Evolutionary conservation across 2,329 filamentous ascomycete species (phyloP), one percentile per base, ranked within the genome.

Genomic region (Allantophomopsis cytisporea): DNA sequence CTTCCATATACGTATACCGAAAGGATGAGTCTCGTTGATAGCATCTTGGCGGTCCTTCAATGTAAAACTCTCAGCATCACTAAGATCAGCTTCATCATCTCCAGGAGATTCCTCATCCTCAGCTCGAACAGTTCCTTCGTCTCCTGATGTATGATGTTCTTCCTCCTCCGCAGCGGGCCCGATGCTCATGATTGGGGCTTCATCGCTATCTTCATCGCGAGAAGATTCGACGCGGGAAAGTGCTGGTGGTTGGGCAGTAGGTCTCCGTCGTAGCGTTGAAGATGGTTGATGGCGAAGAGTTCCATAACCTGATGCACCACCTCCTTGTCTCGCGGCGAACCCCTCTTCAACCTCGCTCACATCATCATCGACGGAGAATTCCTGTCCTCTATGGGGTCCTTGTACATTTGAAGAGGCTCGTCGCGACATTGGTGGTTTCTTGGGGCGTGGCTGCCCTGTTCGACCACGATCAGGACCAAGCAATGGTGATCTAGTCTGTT

Each of bases 1-100:
- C 60, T 98, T 98, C 91, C 91, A 98, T 46, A 98, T 85, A 57
- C 93, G 80, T 56, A 98, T 96, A 68, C 91, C 91, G 53, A 98
- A 98, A 1, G 91, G 91, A 67, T 98, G 91, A 1, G 91, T 98
- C 59, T 94, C 82, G 62, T 98, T 98, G 68, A 98, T 98, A 47
- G 91, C 91, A 57, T 94, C 80, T 61, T 98, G 91, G 41, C 91
- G 78, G 59, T 98, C 91, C 59, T 93, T 94, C 51, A 98, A 72
- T 0, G 91, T 98, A 58, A 98, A 98, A 64, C 89, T 96, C 62
- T 95, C 91, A 1, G 91, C 83, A 51, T 96, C 91, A 58, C 89
- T 95, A 38, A 88, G 54, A 43, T 83, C 77, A 42, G 65, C 77
- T 23, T 83, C 73, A 36, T 73, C 72, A 30, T 60, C 57, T 46